Base-by-base conservation (phyloP, 2,329 filamentous ascomycete species). In the Cordyceps fumosorosea region DNA sequence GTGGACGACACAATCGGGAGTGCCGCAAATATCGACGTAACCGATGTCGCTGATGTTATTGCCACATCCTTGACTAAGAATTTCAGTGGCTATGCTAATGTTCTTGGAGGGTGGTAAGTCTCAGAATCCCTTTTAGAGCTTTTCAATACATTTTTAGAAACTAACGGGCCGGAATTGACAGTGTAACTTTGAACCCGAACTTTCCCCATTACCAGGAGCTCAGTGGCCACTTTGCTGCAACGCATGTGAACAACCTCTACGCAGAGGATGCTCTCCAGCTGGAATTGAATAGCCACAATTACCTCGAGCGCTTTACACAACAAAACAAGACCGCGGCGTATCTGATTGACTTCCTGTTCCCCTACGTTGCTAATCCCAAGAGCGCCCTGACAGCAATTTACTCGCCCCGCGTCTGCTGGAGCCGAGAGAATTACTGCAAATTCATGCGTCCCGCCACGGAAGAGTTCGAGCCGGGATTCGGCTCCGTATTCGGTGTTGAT, bases 71-170 rank as follows among this genome's bases (percentile, higher is more conserved):
- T 82, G 12, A 83, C 80, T 5, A 84, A 84, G 68, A 73, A 73
- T 1, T 83, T 84, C 67, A 80, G 72, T 48, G 82, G 82, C 3
- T 78, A 78, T 64, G 76, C 78, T 7, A 76, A 84, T 64, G 76
- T 80, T 51, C 78, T 82, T 71, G 79, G 68, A 24, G 80, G 76
- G 1, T 42, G n/a, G 51, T 54, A 40, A 54, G 51, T 52, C 48
- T 29, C 24, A 20, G 24, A 52, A 6, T 2, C 14, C 48, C 16
- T 32, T 11, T 16, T 52, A 5, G 14, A 3, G 22, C 29, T 16
- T 32, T 20, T 32, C 8, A 52, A 12, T 52, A 32, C 24, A 52
- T 14, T 5, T 52, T 16, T 22, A 32, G 24, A 5, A n/a, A 32
- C 48, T 52, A 52, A 52, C 48, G 11, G 12, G 8, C 48, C 10